phyloP scores from a whole-genome alignment of 78 protist genomes.

The Corallochytrium limacisporum region DNA sequence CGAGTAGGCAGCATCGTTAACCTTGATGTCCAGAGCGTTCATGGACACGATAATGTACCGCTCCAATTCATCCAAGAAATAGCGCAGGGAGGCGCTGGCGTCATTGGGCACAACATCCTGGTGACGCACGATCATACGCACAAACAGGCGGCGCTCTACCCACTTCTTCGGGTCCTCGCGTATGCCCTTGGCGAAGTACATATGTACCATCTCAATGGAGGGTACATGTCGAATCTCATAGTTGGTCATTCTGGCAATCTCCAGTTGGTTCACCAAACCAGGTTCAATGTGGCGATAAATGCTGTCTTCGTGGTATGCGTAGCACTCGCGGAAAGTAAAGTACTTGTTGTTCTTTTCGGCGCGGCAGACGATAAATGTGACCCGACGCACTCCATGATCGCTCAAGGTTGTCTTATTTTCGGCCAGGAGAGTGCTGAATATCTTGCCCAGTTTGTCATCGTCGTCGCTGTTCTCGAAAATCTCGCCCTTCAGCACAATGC shows the following conservation, averaged over 20 bases:
- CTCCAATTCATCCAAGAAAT: conserved; percentile 43
- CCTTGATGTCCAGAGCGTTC: conserved; percentile 50
- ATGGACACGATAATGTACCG: conserved; percentile 42
- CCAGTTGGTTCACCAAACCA: conserved; percentile 70
- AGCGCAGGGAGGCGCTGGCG: conserved; percentile 28
- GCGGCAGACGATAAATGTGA: not conserved
- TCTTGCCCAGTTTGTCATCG: conserved; percentile 6
- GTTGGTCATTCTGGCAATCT: conserved; percentile 52
- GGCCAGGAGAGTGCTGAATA: conserved; percentile 9
- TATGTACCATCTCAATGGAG: conserved; percentile 32
- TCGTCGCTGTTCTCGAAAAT: conserved; percentile 19
- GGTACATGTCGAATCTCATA: conserved; percentile 48
- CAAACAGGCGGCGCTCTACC: conserved; percentile 68
- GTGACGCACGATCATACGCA: conserved; percentile 52
- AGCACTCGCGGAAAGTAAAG: conserved; percentile 59
- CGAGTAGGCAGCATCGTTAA: not conserved
- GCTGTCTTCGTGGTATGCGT: conserved; percentile 39
- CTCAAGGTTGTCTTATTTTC: not conserved
- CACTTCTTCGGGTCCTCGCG: conserved; percentile 15
- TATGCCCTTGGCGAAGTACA: conserved; percentile 60
- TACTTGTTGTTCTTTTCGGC: conserved; percentile 24
- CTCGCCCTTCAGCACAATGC: not conserved
- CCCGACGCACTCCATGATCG: too few relatives aligned
- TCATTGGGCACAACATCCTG: conserved; percentile 26
- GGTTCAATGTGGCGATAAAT: conserved; percentile 76